phyloP scores from a whole-genome alignment of 139 green algal species.

The Raphidocelis subcapitata region DNA sequence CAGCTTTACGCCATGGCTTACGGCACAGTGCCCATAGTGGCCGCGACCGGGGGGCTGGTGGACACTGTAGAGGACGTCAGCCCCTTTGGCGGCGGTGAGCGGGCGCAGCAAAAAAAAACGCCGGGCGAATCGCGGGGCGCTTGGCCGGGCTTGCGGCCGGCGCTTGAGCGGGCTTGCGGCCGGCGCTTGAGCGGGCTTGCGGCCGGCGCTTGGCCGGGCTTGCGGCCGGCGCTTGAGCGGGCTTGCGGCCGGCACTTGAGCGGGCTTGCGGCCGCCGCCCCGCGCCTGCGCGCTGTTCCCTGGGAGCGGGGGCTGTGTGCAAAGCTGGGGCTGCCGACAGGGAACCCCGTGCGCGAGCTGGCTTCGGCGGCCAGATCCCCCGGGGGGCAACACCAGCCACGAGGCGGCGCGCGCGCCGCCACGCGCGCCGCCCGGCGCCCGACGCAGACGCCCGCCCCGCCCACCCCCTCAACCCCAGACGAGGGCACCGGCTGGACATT shows the following conservation, averaged over 20 bases:
- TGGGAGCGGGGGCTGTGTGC: not conserved
- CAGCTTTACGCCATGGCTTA: conserved; percentile 73
- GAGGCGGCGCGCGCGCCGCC: not conserved
- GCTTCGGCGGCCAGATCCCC: too few species aligned
- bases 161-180: too few species aligned
- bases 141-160: not conserved
- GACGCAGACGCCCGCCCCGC: not conserved
- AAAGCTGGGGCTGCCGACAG: not conserved
- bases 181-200: too few species aligned
- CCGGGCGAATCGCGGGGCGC: not conserved
- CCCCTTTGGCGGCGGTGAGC: conserved; percentile 51
- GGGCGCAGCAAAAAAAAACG: too few species aligned
- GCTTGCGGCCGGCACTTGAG: too few species aligned
- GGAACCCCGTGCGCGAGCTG: conserved; percentile 1
- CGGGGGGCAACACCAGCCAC: too few species aligned
- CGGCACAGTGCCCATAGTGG: conserved; percentile 84
- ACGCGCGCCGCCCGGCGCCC: not conserved
- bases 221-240: not conserved
- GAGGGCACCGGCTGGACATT: conserved; percentile 77
- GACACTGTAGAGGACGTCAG: conserved; percentile 85
- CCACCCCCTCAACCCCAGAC: conserved; percentile 1
- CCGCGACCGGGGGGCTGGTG: conserved; percentile 78
- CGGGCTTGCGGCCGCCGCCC: too few species aligned
- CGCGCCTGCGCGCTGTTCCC: not conserved
- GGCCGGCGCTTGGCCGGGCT: not conserved